Conservation (phyloP, 441 rosid species). For the Manihot esculenta region DNA sequence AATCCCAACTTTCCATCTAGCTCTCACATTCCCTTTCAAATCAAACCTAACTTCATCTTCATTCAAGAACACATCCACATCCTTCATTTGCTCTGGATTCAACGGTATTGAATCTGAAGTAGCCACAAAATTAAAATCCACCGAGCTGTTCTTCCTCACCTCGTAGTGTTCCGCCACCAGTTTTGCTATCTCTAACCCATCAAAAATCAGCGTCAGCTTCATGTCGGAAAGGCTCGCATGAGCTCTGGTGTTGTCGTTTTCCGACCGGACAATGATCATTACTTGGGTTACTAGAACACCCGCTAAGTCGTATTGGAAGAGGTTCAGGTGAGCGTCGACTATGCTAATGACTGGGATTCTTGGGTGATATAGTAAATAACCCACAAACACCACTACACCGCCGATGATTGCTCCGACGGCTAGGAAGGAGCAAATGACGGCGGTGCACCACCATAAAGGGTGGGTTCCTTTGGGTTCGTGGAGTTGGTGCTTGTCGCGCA, state of each 20-base stretch:
- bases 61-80: constrained; percentile 40
- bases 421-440: constrained; percentile 61
- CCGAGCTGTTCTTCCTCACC: constrained; percentile 49
- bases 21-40: constrained; percentile 55
- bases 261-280: constrained; percentile 45
- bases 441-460: constrained; percentile 64
- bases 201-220: constrained; percentile 42
- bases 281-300: constrained; percentile 62
- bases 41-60: constrained; percentile 52
- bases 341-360: constrained; percentile 68
- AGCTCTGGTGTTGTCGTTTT: constrained; percentile 67
- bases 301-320: constrained; percentile 35
- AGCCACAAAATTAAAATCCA: constrained; percentile 41
- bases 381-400: constrained; percentile 57
- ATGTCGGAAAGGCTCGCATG: constrained; percentile 54
- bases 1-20: constrained; percentile 69
- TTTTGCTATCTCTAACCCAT: constrained; percentile 44
- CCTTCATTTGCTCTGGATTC: constrained; percentile 36
- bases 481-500: background rate
- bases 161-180: constrained; percentile 47
- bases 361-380: constrained; percentile 72
- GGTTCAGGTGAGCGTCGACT: constrained; percentile 47
- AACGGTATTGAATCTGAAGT: constrained; percentile 65
- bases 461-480: constrained; percentile 19
- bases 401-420: constrained; percentile 52